Conservation (phyloP, 768 basidiomycete genomes). For the Rhodotorula taiwanensis region DNA sequence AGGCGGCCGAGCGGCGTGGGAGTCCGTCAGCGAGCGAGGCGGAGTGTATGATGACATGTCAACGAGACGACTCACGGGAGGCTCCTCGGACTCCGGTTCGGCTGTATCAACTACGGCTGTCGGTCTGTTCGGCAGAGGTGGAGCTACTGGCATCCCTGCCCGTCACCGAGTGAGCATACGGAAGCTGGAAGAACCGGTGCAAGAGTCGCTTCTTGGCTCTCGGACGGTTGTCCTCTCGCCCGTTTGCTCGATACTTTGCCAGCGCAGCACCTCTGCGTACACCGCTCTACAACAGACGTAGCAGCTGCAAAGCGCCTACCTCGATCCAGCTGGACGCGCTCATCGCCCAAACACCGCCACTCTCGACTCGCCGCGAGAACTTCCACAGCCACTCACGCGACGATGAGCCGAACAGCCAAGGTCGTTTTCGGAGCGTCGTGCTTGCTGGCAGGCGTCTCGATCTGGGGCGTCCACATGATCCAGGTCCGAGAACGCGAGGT, state of each 20-base stretch:
- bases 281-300: too few relatives aligned
- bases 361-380: background rate
- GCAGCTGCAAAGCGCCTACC: too few relatives aligned
- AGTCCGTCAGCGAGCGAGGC: background rate
- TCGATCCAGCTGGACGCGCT: too few relatives aligned
- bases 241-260: too few relatives aligned
- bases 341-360: background rate
- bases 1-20: background rate
- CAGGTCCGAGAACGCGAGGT: slow-evolving; percentile 35
- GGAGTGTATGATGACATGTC: background rate
- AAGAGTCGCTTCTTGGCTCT: too few relatives aligned
- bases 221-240: too few relatives aligned
- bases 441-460: slow-evolving; percentile 19
- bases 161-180: background rate
- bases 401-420: slow-evolving; percentile 27
- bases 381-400: background rate
- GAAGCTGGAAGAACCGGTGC: too few relatives aligned
- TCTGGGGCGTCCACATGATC: slow-evolving; percentile 34
- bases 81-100: slow-evolving; percentile 17
- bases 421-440: slow-evolving; percentile 18
- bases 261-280: too few relatives aligned
- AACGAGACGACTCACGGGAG: slow-evolving; percentile 8
- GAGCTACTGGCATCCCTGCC: background rate
- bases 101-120: background rate
- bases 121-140: background rate